A percentile compares a stretch with the other conserved stretches of the same genome.
These are phyloP conservation scores for Solanum chacoense DNA, from an alignment of 305 asterid genomes.

Conservation along the genomic window DNA sequence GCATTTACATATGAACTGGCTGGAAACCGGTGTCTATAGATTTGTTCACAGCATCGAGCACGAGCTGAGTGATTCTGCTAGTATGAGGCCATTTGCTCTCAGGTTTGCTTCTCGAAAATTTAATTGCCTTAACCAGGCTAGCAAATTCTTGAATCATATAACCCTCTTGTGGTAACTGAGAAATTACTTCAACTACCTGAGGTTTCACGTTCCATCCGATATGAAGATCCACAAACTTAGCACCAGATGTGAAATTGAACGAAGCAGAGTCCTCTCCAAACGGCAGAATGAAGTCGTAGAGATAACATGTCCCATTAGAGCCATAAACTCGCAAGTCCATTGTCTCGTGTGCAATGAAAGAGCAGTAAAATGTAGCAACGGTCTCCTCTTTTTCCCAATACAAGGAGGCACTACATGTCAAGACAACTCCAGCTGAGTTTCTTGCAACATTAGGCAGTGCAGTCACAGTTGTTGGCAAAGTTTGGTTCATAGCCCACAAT, in stretches of 20 bases:
- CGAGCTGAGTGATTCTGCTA: conserved; percentile 51
- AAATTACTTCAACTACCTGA: conserved; percentile 29
- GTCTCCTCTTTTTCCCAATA: conserved; percentile 50
- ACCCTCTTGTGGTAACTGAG: conserved; percentile 56
- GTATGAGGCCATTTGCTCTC: conserved; percentile 48
- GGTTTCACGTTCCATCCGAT: conserved; percentile 69
- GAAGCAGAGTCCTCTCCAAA: conserved; percentile 40
- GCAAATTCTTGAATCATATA: conserved; percentile 61
- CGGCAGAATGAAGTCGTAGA: conserved; percentile 50
- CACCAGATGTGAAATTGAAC: conserved; percentile 45
- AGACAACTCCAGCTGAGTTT: conserved; percentile 56
- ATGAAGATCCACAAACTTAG: conserved; percentile 53
- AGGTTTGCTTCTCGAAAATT: conserved; percentile 17
- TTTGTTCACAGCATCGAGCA: conserved; percentile 51
- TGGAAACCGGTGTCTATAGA: conserved; percentile 46
- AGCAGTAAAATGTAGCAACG: conserved; percentile 55
- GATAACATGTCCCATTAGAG: conserved; percentile 39
- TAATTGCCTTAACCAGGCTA: conserved; percentile 36
- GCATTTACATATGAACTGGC: conserved; percentile 28
- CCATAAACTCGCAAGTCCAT: conserved; percentile 50
- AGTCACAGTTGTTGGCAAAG: conserved; percentile 51
- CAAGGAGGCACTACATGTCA: conserved; percentile 52
- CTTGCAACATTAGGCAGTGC: conserved; percentile 36
- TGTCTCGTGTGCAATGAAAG: conserved; percentile 52
- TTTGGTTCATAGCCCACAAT: conserved; percentile 63